These are phyloP conservation scores for Bocquillonia castaneifolia DNA, from an alignment of 441 rosid genomes.

Conservation along the genomic window DNA sequence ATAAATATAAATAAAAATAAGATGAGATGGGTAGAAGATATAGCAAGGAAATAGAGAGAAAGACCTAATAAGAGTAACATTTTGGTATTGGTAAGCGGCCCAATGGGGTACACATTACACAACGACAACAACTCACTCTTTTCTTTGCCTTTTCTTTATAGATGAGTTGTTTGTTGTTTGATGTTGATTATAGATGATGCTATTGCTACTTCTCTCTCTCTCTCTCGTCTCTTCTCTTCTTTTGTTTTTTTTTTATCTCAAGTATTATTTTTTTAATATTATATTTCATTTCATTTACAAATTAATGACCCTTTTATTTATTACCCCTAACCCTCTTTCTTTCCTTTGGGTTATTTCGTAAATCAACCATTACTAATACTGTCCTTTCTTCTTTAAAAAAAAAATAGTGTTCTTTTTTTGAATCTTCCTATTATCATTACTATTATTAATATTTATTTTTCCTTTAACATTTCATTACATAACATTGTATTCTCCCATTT, in stretches of 20 bases:
- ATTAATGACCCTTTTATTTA: constrained; percentile 21
- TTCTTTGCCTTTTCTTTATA: neutral
- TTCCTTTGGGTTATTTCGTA: constrained; percentile 40
- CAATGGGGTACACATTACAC: constrained; percentile 15
- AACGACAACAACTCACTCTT: neutral
- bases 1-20: neutral
- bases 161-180: constrained; percentile 13
- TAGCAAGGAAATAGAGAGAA: neutral
- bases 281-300: constrained; percentile 23
- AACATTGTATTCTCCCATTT: constrained; percentile 7
- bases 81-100: constrained; percentile 29
- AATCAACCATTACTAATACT: constrained; percentile 32
- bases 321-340: no score
- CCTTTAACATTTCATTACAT: neutral
- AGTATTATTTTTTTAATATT: no score
- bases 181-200: constrained; percentile 5
- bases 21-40: neutral
- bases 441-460: constrained; percentile 9
- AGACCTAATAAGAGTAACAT: neutral
- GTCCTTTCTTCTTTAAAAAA: constrained; percentile 33
- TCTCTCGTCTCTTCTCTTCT: neutral
- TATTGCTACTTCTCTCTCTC: neutral
- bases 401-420: constrained; percentile 22
- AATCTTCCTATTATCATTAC: no score
- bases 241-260: neutral